Evolutionary conservation across 179 eudicot genomes (phyloP).

Genomic region (Heliamphora pulchella): DNA sequence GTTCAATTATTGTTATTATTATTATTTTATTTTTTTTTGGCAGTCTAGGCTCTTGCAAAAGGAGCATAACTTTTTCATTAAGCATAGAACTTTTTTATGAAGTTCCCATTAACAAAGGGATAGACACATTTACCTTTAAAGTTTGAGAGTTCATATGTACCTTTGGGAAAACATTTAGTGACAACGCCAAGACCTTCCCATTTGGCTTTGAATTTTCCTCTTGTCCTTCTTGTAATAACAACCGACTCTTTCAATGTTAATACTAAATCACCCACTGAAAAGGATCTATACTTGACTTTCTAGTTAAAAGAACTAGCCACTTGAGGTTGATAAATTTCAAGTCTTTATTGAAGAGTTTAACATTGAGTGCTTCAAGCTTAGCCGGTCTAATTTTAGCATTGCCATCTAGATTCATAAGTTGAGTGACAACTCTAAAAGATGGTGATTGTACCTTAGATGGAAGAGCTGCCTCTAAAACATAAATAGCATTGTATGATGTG

Average conservation of each 20-base stretch:
- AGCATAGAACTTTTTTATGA: constrained; percentile 10
- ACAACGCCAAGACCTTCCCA: constrained; percentile 14
- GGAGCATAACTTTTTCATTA: background rate
- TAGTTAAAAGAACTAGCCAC: background rate
- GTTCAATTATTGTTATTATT: too few relatives aligned
- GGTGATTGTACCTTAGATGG: background rate
- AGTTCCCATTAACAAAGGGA: background rate
- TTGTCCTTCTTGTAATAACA: background rate
- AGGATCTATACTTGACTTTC: background rate
- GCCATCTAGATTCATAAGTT: constrained; percentile 6
- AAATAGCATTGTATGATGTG: background rate
- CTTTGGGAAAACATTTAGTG: constrained; percentile 13
- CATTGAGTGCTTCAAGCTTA: background rate
- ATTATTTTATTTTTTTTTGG: too few relatives aligned
- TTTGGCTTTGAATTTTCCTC: constrained; percentile 5
- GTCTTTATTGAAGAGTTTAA: background rate
- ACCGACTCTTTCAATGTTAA: background rate
- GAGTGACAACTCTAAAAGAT: background rate
- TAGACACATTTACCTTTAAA: background rate
- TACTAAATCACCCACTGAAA: constrained; percentile 11
- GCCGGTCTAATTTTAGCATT: constrained; percentile 5
- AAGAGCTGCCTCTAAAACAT: background rate
- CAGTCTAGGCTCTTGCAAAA: background rate
- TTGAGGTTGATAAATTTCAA: background rate
- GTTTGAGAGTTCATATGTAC: constrained; percentile 11